These are phyloP conservation scores for Chlorella vulgaris DNA, from an alignment of 139 green algal genomes.

Conservation along the genomic window DNA sequence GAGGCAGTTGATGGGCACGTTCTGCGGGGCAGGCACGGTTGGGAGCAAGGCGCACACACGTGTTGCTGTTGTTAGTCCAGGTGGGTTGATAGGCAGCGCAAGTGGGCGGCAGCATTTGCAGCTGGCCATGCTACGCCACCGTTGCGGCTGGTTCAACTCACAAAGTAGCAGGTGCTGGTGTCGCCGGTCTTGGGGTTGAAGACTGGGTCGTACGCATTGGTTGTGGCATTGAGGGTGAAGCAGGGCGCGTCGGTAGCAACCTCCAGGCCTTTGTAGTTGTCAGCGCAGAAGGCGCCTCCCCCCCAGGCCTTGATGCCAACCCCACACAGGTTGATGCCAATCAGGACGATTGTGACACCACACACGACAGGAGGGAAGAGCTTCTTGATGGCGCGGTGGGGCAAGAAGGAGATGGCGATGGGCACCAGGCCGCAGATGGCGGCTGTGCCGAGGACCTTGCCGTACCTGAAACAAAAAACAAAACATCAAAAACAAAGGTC, in stretches of 20 bases:
- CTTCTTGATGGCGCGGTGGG: slow-evolving; percentile 50
- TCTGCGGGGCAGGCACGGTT: not conserved
- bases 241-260: not conserved
- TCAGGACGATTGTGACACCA: slow-evolving; percentile 57
- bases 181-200: slow-evolving; percentile 23
- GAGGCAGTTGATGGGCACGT: slow-evolving; percentile 3
- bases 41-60: not conserved
- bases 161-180: slow-evolving; percentile 1
- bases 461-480: too few species aligned
- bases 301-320: slow-evolving; percentile 78
- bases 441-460: slow-evolving; percentile 71
- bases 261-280: slow-evolving; percentile 54
- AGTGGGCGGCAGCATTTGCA: too few species aligned
- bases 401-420: slow-evolving; percentile 72
- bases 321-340: slow-evolving; percentile 62
- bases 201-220: not conserved
- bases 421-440: slow-evolving; percentile 60
- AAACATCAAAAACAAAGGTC: too few species aligned
- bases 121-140: too few species aligned
- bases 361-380: slow-evolving; percentile 69
- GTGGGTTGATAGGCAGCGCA: too few species aligned
- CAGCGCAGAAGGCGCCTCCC: slow-evolving; percentile 71
- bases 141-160: too few species aligned
- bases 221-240: slow-evolving; percentile 28
- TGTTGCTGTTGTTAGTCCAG: not conserved